Conservation (phyloP, 805 yeast species). For the Candida stauntonica region DNA sequence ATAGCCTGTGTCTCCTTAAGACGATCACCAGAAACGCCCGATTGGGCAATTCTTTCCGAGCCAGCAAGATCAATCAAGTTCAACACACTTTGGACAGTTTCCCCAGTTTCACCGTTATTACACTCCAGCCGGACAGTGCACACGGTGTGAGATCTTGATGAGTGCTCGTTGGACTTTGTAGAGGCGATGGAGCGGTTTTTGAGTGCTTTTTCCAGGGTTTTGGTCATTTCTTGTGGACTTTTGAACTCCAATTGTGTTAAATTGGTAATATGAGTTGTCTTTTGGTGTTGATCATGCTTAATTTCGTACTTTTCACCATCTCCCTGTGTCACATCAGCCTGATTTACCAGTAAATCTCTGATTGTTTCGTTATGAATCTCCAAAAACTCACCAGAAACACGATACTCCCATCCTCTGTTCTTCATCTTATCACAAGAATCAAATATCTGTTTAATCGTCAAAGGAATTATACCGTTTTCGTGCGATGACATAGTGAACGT, state of each 20-base stretch:
- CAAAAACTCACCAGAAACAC: conserved; percentile 67
- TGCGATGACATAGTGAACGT: conserved; percentile 85
- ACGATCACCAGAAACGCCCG: conserved; percentile 77
- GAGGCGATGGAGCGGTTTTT: conserved; percentile 72
- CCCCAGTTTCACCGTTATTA: conserved; percentile 43
- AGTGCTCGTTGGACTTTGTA: conserved; percentile 74
- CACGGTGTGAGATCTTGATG: conserved; percentile 89
- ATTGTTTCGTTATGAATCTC: conserved; percentile 88
- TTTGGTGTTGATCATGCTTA: conserved; percentile 54
- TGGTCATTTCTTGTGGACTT: conserved; percentile 44
- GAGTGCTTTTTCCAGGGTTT: conserved; percentile 50
- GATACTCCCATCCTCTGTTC: conserved; percentile 59
- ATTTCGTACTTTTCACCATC: conserved; percentile 53
- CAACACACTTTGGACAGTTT: conserved; percentile 51
- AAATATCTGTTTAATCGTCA: conserved; percentile 69
- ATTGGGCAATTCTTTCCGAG: conserved; percentile 73
- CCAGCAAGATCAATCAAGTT: conserved; percentile 93
- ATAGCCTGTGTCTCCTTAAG: conserved; percentile 85
- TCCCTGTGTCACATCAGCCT: conserved; percentile 13
- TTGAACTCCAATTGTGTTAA: conserved; percentile 45
- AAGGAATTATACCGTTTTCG: conserved; percentile 78
- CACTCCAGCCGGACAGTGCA: conserved; percentile 65
- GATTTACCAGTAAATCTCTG: conserved; percentile 51
- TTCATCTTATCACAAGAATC: conserved; percentile 41
- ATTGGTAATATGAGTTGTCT: conserved; percentile 59